A percentile compares a stretch with the other conserved stretches of the same genome.
Conservation (phyloP, 148 eudicot species). For the Salicornia ramosissima region DNA sequence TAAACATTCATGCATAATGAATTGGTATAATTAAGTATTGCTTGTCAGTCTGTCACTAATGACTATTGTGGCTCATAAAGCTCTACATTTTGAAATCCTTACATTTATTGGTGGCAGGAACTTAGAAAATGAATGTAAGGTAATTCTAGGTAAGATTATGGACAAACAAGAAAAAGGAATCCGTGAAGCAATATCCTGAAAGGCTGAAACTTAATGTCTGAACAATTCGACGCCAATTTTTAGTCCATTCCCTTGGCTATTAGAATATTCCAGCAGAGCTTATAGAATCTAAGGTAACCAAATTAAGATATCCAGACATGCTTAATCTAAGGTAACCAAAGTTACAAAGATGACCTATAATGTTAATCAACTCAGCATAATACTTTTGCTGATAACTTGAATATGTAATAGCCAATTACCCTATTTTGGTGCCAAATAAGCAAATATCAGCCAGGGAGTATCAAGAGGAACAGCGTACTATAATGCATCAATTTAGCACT, state of each 20-base stretch:
- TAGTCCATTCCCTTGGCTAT: not conserved
- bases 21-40: not conserved
- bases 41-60: not conserved
- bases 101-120: not conserved
- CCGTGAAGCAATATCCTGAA: not conserved
- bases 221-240: not conserved
- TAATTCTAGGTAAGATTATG: not conserved
- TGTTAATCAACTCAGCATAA: not conserved
- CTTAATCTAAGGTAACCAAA: not conserved
- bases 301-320: not conserved
- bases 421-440: not conserved
- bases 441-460: not conserved
- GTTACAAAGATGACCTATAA: not conserved
- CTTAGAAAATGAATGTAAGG: not conserved
- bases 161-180: not conserved
- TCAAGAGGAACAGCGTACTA: not conserved
- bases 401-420: not conserved
- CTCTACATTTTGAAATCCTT: not conserved
- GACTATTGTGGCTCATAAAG: slow-evolving; percentile 6
- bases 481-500: not conserved
- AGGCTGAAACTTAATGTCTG: too few species aligned
- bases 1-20: too few species aligned
- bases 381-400: too few species aligned
- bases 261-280: not conserved
- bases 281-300: not conserved